Base-by-base conservation (phyloP, 1,284 basidiomycete genomes). In the Entoloma clypeatum region DNA sequence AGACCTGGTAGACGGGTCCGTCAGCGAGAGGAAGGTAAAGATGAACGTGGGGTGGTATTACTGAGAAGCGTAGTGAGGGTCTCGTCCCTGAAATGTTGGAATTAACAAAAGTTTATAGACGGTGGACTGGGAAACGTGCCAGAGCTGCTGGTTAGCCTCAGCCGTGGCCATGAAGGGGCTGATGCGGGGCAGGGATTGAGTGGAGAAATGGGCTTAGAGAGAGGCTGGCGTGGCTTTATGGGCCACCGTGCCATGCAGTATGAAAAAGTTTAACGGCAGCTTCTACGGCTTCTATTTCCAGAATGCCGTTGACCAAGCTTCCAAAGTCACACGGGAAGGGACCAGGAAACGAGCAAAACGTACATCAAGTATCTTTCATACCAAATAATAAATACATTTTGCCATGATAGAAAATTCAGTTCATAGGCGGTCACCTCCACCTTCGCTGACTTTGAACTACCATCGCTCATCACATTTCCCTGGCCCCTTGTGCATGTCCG, bases 131-230 rank as follows among this genome's bases (percentile, higher is more conserved):
- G 9, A 36, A 21, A 68, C 72, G 61, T 45, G 80, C 79, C 79
- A 82, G 51, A 77, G 65, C 58, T 77, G 73, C 58, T 80, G 75
- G 59, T 66, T 77, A 43, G 67, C 65, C 65, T 77, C 77, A 46
- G 63, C 72, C 67, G 71, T 60, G 53, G 76, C 71, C 79, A 81
- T 80, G 55, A 61, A 58, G 59, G 51, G 58, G 58, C 49, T 41
- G 55, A 37, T 44, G 49, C 50, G 39, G 62, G 54, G 47, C 57
- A 54, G 58, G 64, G 62, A 45, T 55, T 64, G 61, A 63, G 65
- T 65, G 63, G 59, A 59, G 58, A 44, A 34, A 47, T 59, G 42
- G 25, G 47, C 52, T 36, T 43, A 56, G 44, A 51, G 49, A 58
- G 48, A 58, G 59, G 47, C 56, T 60, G 60, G 61, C 60, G 57